phyloP scores from a whole-genome alignment of 306 rosid genomes.

The Vigna reflexopilosa region DNA sequence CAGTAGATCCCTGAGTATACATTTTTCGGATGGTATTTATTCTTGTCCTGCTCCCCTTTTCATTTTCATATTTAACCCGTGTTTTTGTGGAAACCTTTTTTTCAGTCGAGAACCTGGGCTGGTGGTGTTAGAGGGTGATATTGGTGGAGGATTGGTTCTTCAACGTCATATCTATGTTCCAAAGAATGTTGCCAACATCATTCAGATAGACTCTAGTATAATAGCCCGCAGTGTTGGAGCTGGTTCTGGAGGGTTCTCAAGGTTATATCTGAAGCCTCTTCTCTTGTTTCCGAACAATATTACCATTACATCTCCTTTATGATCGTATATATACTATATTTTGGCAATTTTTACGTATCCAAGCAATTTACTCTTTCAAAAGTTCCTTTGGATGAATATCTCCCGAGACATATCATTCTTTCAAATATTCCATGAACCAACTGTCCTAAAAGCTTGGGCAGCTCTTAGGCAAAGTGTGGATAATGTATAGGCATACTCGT shows the following conservation, averaged over 20 bases:
- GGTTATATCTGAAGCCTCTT: slow-evolving; percentile 57
- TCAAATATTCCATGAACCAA: not conserved
- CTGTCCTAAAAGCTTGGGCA: not conserved
- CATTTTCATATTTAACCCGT: slow-evolving; percentile 22
- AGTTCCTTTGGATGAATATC: not conserved
- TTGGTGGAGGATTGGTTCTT: slow-evolving; percentile 90
- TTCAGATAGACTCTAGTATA: slow-evolving; percentile 77
- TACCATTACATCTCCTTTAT: too few species aligned
- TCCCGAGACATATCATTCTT: not conserved
- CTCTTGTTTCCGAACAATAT: slow-evolving; percentile 18
- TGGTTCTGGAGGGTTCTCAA: slow-evolving; percentile 98
- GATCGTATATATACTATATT: not conserved
- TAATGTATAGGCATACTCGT: not conserved
- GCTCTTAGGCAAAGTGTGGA: not conserved
- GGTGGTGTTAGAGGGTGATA: slow-evolving; percentile 78
- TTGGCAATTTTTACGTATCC: not conserved
- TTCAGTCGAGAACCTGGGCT: slow-evolving; percentile 71
- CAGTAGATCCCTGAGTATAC: slow-evolving; percentile 21
- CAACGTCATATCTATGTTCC: slow-evolving; percentile 67
- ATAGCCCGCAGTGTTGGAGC: slow-evolving; percentile 82
- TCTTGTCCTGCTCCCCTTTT: not conserved
- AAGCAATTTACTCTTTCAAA: slow-evolving; percentile 15
- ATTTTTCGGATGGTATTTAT: not conserved
- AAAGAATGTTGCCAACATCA: slow-evolving; percentile 53
- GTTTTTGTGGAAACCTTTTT: slow-evolving; percentile 7